phyloP scores from a whole-genome alignment of 805 yeast species.

The Yamadazyma ubonensis region DNA sequence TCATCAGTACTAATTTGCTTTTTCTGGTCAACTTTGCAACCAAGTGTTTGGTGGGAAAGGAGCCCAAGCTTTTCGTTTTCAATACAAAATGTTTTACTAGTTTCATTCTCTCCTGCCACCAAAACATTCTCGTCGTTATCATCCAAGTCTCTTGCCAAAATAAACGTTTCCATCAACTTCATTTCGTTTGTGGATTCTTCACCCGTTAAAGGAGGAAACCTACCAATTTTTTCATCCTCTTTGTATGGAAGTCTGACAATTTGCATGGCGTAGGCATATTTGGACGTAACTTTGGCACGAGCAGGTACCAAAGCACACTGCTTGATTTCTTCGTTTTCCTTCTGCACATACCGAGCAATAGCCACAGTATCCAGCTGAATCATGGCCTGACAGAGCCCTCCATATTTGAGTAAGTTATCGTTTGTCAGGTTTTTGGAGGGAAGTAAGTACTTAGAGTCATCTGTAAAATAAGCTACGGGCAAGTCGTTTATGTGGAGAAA shows the following conservation, averaged over 20 bases:
- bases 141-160: slow-evolving; percentile 27
- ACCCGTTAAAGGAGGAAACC: slow-evolving; percentile 35
- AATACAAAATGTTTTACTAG: slow-evolving; percentile 8
- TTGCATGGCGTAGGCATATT: slow-evolving; percentile 41
- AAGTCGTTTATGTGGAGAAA: slow-evolving; percentile 46
- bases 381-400: slow-evolving; percentile 50
- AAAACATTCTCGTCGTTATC: slow-evolving; percentile 3
- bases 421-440: slow-evolving; percentile 29
- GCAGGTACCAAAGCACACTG: slow-evolving; percentile 56
- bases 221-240: slow-evolving; percentile 70
- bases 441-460: slow-evolving; percentile 57
- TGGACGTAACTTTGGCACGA: slow-evolving; percentile 6
- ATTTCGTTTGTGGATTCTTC: slow-evolving; percentile 10
- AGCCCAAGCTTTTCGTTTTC: slow-evolving; percentile 18
- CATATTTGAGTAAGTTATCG: slow-evolving; percentile 24
- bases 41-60: slow-evolving; percentile 13
- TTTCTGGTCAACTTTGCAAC: background rate
- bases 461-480: slow-evolving; percentile 59
- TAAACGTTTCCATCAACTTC: slow-evolving; percentile 31
- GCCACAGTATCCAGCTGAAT: slow-evolving; percentile 48
- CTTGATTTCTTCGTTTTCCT: slow-evolving; percentile 45
- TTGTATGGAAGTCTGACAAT: slow-evolving; percentile 63
- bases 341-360: slow-evolving; percentile 63
- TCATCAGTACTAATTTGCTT: slow-evolving; percentile 11
- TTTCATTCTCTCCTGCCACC: background rate